Evolutionary conservation across 2,329 filamentous ascomycete species (phyloP).

Genomic region (Fusarium foetens): DNA sequence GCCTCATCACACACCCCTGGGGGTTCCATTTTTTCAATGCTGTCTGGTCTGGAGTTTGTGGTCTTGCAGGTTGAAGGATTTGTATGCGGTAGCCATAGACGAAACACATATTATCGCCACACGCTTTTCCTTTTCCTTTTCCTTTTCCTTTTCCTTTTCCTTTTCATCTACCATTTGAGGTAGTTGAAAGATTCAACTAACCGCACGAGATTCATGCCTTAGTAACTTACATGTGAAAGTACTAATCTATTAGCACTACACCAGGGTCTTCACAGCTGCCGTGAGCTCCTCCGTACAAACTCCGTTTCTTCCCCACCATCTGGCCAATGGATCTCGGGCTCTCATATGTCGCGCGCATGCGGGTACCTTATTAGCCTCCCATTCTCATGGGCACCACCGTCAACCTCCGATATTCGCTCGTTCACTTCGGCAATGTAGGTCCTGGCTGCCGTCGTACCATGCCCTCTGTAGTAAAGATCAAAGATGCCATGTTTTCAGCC

Average conservation of each 20-base stretch:
- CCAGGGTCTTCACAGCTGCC: conserved; percentile 13
- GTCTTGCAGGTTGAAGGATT: not conserved
- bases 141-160: not conserved
- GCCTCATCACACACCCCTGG: conserved; percentile 20
- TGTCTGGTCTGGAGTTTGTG: not conserved
- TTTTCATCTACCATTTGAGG: no score
- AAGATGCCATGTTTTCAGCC: conserved; percentile 17
- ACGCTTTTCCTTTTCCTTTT: not conserved
- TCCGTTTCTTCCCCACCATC: conserved; percentile 24
- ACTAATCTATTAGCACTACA: conserved; percentile 10
- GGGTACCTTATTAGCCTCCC: conserved; percentile 21
- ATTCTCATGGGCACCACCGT: conserved; percentile 12
- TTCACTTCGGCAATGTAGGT: conserved; percentile 17
- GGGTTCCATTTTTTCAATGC: not conserved
- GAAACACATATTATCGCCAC: not conserved
- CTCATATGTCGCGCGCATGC: conserved; percentile 24
- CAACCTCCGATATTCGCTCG: conserved; percentile 35
- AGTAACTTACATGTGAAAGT: not conserved
- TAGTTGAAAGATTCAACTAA: not conserved
- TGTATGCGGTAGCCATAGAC: not conserved
- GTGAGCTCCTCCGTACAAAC: conserved; percentile 12
- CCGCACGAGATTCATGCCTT: not conserved
- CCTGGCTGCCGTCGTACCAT: conserved; percentile 27
- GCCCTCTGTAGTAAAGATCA: conserved; percentile 30
- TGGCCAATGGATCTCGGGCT: conserved; percentile 2